Percentiles rank a stretch among this genome's conserved stretches.
Conservation (phyloP, 2,329 filamentous ascomycete species). For the Bipolaris oryzae region DNA sequence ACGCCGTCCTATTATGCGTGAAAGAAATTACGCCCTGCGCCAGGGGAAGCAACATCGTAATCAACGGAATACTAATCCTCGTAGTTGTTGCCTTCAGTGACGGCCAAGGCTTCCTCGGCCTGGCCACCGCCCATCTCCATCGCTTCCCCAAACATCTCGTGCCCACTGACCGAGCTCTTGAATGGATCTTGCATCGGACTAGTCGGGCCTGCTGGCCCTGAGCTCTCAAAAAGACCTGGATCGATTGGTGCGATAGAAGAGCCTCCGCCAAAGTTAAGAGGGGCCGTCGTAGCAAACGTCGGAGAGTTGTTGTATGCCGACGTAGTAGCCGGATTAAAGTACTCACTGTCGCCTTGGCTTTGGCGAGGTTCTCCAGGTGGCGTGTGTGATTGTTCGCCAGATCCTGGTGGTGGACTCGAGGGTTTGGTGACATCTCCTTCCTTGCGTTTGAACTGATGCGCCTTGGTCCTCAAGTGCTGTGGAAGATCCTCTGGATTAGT, state of each 20-base stretch:
- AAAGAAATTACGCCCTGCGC: slow-evolving; percentile 10
- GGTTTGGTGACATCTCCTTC: slow-evolving; percentile 53
- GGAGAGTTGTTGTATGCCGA: slow-evolving; percentile 43
- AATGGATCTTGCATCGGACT: slow-evolving; percentile 47
- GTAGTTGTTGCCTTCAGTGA: slow-evolving; percentile 44
- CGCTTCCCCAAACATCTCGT: slow-evolving; percentile 46
- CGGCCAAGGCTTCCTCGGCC: slow-evolving; percentile 47
- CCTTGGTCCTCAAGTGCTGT: slow-evolving; percentile 77
- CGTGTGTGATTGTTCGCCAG: slow-evolving; percentile 46
- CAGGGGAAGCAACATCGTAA: neutral
- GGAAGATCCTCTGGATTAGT: slow-evolving; percentile 90
- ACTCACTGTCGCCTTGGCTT: slow-evolving; percentile 38
- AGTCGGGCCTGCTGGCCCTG: slow-evolving; percentile 35
- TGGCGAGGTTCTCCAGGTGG: slow-evolving; percentile 46
- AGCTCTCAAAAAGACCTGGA: slow-evolving; percentile 46
- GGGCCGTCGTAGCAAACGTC: slow-evolving; percentile 40
- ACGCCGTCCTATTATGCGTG: slow-evolving; percentile 24
- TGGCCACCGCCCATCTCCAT: slow-evolving; percentile 46
- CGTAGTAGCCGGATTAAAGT: slow-evolving; percentile 38
- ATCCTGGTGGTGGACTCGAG: slow-evolving; percentile 40
- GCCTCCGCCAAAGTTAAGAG: slow-evolving; percentile 37
- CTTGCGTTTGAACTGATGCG: slow-evolving; percentile 62
- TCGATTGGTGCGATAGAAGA: slow-evolving; percentile 43
- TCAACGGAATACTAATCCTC: slow-evolving; percentile 34
- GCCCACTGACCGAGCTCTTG: slow-evolving; percentile 45